These are phyloP conservation scores for Globisporangium barbulae DNA, from an alignment of 352 stramenopile genomes.

Conservation along the genomic window DNA sequence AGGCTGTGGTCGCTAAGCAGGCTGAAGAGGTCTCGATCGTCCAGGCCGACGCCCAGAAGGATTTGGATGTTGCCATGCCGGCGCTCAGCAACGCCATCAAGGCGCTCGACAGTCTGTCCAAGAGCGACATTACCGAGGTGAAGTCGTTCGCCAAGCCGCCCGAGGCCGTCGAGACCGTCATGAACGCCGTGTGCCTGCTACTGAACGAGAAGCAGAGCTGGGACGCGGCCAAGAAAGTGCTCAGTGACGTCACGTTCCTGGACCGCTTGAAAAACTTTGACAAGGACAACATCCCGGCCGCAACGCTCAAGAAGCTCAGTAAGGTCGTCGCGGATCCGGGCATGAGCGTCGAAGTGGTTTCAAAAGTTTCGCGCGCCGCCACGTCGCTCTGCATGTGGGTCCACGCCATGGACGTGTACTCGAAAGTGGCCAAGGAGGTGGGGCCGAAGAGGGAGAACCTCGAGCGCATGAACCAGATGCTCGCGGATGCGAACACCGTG, in stretches of 20 bases:
- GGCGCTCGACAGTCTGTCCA: constrained; percentile 87
- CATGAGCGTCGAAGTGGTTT: constrained; percentile 90
- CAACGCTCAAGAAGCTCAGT: constrained; percentile 88
- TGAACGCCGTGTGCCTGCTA: constrained; percentile 94
- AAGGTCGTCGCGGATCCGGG: constrained; percentile 77
- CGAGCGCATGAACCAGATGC: constrained; percentile 89
- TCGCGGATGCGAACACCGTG: constrained; percentile 84
- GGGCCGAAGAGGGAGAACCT: constrained; percentile 90
- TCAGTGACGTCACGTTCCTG: constrained; percentile 86
- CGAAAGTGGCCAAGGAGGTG: constrained; percentile 93
- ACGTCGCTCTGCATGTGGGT: constrained; percentile 93
- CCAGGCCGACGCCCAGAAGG: constrained; percentile 91
- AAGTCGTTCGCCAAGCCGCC: constrained; percentile 94
- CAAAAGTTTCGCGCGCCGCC: constrained; percentile 91
- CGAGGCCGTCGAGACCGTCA: constrained; percentile 90
- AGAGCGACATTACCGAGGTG: constrained; percentile 93
- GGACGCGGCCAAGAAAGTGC: constrained; percentile 91
- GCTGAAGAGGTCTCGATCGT: constrained; percentile 88
- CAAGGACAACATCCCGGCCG: constrained; percentile 92
- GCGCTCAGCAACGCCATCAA: constrained; percentile 89
- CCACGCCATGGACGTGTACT: constrained; percentile 95
- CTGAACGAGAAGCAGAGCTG: constrained; percentile 92
- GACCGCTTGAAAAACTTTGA: constrained; percentile 91
- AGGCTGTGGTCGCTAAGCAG: constrained; percentile 90
- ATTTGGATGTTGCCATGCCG: constrained; percentile 91